A percentile compares a stretch with the other conserved stretches of the same genome.
These are phyloP conservation scores for Phytophthora syringae DNA, from an alignment of 352 stramenopile species.

Conservation along the genomic window DNA sequence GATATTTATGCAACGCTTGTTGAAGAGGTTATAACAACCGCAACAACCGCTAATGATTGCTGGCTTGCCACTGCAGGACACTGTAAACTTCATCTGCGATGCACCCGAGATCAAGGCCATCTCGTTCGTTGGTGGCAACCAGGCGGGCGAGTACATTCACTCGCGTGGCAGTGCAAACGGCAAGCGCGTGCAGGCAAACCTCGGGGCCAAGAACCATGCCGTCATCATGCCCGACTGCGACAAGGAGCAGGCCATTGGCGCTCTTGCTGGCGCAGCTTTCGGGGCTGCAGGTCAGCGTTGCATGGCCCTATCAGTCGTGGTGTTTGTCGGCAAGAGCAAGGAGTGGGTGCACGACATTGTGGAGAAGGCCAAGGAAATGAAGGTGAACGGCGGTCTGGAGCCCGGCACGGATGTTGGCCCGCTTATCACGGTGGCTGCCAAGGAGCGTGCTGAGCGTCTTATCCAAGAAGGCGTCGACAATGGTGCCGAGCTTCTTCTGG, in stretches of 20 bases:
- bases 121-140: constrained; percentile 96
- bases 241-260: constrained; percentile 89
- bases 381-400: constrained; percentile 90
- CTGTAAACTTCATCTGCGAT: constrained; percentile 96
- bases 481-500: constrained; percentile 91
- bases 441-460: constrained; percentile 88
- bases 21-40: constrained; percentile 9
- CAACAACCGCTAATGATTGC: constrained; percentile 7
- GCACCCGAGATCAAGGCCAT: constrained; percentile 95
- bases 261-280: constrained; percentile 93
- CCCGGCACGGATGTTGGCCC: constrained; percentile 80
- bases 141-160: constrained; percentile 95
- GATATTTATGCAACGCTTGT: constrained; percentile 15
- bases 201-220: constrained; percentile 99
- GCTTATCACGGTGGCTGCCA: constrained; percentile 91
- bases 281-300: constrained; percentile 97
- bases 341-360: constrained; percentile 95
- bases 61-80: constrained; percentile 51
- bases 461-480: constrained; percentile 91
- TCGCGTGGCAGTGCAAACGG: constrained; percentile 85
- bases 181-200: constrained; percentile 96
- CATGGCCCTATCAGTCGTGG: constrained; percentile 96
- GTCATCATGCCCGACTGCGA: constrained; percentile 95
- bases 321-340: constrained; percentile 95
- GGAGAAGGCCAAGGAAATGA: constrained; percentile 90